Evolutionary conservation across 495 filamentous ascomycete species (phyloP).

Genomic region (Neurospora sp.): DNA sequence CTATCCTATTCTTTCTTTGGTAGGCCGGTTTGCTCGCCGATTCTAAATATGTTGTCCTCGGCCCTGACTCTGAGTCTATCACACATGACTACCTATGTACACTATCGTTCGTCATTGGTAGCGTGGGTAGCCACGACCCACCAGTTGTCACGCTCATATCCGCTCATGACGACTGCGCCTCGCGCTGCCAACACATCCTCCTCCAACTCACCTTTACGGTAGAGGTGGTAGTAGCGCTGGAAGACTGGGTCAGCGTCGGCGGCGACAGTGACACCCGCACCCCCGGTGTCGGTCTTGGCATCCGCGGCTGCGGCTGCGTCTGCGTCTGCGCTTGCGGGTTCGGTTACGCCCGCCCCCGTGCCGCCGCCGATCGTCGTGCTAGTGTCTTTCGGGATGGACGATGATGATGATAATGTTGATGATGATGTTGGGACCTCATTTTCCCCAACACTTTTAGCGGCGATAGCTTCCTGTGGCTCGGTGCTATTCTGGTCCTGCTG

Average conservation of each 20-base stretch:
- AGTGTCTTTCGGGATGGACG: constrained; percentile 1
- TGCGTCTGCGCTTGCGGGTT: neutral
- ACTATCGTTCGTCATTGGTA: neutral
- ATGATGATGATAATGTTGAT: constrained; percentile 1
- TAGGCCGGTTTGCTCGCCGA: neutral
- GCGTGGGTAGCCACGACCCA: constrained; percentile 51
- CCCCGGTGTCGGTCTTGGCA: neutral
- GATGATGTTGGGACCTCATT: constrained; percentile 1
- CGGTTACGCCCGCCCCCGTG: neutral
- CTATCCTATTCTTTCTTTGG: neutral
- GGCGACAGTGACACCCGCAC: neutral
- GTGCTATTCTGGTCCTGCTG: neutral
- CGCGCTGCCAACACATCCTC: constrained; percentile 66
- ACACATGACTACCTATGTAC: constrained; percentile 4
- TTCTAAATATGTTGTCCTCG: neutral
- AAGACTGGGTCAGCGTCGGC: constrained; percentile 45
- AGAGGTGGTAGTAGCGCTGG: constrained; percentile 92
- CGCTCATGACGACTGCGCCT: constrained; percentile 64
- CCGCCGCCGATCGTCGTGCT: neutral
- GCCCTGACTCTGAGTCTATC: neutral
- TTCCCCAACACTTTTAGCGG: constrained; percentile 15
- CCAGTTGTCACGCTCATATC: constrained; percentile 98
- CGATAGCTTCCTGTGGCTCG: constrained; percentile 1
- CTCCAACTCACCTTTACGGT: constrained; percentile 78
- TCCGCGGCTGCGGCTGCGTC: neutral